Percentiles rank a stretch among this genome's conserved stretches.
Conservation (phyloP, 2,329 filamentous ascomycete species). For the Colletotrichum horii region DNA sequence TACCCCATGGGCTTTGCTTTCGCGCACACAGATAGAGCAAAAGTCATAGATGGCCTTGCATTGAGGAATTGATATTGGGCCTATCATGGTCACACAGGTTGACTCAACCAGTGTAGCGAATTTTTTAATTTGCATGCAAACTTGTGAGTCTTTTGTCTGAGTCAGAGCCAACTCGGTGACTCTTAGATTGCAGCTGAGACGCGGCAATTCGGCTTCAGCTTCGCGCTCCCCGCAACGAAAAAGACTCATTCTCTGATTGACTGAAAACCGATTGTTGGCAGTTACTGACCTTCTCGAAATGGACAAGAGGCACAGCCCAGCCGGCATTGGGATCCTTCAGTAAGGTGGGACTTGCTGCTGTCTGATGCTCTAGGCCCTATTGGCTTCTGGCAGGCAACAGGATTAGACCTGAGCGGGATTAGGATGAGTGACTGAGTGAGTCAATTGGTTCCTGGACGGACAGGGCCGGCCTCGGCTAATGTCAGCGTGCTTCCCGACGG, state of each 20-base stretch:
- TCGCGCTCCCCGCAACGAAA: neutral
- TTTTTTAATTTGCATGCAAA: neutral
- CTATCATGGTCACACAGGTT: neutral
- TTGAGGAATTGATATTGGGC: neutral
- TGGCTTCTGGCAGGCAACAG: neutral
- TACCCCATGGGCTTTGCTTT: neutral
- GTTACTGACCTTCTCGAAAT: slow-evolving; percentile 6
- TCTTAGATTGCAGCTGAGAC: neutral
- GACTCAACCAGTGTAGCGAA: neutral
- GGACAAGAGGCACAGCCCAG: neutral
- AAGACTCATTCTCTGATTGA: neutral
- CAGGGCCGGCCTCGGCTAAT: neutral
- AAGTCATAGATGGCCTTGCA: neutral
- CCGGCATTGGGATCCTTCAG: neutral
- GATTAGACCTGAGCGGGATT: neutral
- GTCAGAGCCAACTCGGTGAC: neutral
- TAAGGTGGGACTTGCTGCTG: no score
- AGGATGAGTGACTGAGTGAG: neutral
- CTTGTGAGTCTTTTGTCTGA: neutral
- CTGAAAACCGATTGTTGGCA: neutral
- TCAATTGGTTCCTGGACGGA: neutral
- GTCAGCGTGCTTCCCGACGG: neutral
- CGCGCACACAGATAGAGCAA: neutral
- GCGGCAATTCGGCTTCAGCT: neutral
- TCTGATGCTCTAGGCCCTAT: neutral